Base-by-base conservation (phyloP, 495 filamentous ascomycete genomes). In the Aspergillus kassunensis region DNA sequence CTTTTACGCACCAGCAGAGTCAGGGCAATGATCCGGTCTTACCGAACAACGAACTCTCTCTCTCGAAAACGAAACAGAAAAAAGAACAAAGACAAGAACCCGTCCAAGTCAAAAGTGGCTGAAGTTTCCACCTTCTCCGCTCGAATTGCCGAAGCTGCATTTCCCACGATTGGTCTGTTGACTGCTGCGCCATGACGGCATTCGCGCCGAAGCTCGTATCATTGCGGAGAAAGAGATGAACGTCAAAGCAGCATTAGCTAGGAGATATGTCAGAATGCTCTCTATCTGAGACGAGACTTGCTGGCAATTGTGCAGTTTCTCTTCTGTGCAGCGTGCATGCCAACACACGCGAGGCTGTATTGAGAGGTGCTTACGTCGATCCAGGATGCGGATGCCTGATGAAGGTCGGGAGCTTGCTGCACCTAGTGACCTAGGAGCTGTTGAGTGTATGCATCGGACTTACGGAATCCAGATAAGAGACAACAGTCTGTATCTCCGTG, bases 161-260 rank as follows among this genome's bases (percentile, higher is more conserved):
- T n/a, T 5, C n/a, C n/a, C 23, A 23, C 34, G 44, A 35, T 21
- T 46, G 16, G 23, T 31, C 23, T 5, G 19, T 24, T 15, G 41
- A 27, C 42, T 50, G 2, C 42, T 40, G 35, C 51, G 18, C 41
- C 31, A 53, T 45, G 41, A 53, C 42, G 18, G 42, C 51, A 40
- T 44, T 12, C 1, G n/a, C 25, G 29, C 31, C 23, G 10, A 36
- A 53, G 42, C 41, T 49, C 33, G 34, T 19, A 20, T 41, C 42
- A 44, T 33, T 36, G 34, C 45, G 31, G 31, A 39, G 33, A 27
- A 48, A 13, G 19, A 2, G 15, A 23, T 4, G 20, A 19, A 27
- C 21, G 20, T 15, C 13, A 23, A 20, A 21, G 37, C 19, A 5
- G 39, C 13, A 20, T 42, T 24, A 27, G 39, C 24, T 43, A 1